Percentiles rank a stretch among this genome's conserved stretches.
phyloP scores from a whole-genome alignment of 495 filamentous ascomycete genomes.

The Pyrenula aspistea region DNA sequence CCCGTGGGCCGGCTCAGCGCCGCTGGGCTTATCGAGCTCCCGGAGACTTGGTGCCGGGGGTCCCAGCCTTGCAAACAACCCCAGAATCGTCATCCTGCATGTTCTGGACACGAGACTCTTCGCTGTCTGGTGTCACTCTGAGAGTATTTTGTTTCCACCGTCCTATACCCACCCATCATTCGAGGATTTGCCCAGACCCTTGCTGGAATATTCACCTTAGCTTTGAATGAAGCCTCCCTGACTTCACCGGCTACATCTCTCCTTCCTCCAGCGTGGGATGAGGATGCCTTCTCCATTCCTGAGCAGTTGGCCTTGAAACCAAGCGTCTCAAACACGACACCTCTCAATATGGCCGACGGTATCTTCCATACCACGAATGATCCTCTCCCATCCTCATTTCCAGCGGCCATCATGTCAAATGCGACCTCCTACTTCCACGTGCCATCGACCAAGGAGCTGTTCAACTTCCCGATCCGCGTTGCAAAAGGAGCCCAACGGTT shows the following conservation, averaged over 20 bases:
- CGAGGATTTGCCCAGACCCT: too few relatives aligned
- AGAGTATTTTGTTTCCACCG: too few relatives aligned
- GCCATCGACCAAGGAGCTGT: constrained; percentile 33
- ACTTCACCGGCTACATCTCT: not conserved
- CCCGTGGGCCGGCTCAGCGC: too few relatives aligned
- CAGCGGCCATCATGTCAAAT: constrained; percentile 6
- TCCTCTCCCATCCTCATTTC: constrained; percentile 2
- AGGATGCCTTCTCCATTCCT: not conserved
- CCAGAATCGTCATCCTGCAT: not conserved
- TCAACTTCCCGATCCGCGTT: constrained; percentile 50
- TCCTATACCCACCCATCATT: too few relatives aligned
- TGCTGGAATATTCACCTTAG: not conserved
- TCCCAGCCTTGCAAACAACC: not conserved
- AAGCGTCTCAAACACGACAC: not conserved
- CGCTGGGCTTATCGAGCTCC: too few relatives aligned
- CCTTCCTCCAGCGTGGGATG: too few relatives aligned
- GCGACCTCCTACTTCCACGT: constrained; percentile 6
- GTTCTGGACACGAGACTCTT: not conserved
- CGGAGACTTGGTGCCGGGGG: too few relatives aligned
- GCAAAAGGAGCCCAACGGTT: constrained; percentile 47
- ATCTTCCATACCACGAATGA: not conserved
- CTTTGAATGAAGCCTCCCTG: not conserved
- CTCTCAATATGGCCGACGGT: not conserved
- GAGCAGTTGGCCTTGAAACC: not conserved
- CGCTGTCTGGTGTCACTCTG: too few relatives aligned